Evolutionary conservation across 1,284 basidiomycete species (phyloP).

Genomic region (Agaricales sp.): DNA sequence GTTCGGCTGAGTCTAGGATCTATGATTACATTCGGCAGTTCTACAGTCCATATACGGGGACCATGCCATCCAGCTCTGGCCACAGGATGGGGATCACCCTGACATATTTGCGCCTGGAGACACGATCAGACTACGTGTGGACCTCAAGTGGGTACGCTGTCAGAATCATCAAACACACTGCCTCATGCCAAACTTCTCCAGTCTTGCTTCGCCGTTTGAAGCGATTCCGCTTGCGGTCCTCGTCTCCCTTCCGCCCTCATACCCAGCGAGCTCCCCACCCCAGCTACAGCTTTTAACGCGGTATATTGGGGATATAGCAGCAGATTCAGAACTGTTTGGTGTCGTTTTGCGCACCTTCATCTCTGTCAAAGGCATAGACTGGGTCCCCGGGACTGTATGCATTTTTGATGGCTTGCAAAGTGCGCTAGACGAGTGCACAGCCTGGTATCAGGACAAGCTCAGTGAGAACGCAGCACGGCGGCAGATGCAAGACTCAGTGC

Average conservation of each 20-base stretch:
- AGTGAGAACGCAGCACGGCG: constrained; percentile 46
- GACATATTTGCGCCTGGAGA: constrained; percentile 15
- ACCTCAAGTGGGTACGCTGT: constrained; percentile 29
- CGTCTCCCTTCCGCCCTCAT: constrained; percentile 64
- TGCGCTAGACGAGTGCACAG: constrained; percentile 54
- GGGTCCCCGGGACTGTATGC: constrained; percentile 64
- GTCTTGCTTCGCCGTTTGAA: constrained; percentile 47
- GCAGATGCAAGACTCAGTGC: constrained; percentile 45
- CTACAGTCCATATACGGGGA: constrained; percentile 81
- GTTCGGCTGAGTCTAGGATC: too few species aligned
- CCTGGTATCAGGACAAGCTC: constrained; percentile 65
- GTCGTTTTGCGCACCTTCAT: constrained; percentile 77
- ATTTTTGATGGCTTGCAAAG: constrained; percentile 85
- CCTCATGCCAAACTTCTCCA: constrained; percentile 18
- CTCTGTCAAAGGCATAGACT: constrained; percentile 65
- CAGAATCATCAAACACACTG: constrained; percentile 8
- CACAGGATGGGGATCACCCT: constrained; percentile 22
- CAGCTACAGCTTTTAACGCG: constrained; percentile 80
- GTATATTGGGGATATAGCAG: constrained; percentile 75
- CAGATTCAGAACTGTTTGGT: constrained; percentile 66
- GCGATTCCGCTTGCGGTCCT: constrained; percentile 52
- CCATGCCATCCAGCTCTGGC: constrained; percentile 47
- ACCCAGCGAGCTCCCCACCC: constrained; percentile 64
- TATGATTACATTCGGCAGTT: constrained; percentile 34
- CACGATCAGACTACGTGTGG: constrained; percentile 57